Evolutionary conservation across 306 rosid species (phyloP).

Genomic region (Vigna angularis): DNA sequence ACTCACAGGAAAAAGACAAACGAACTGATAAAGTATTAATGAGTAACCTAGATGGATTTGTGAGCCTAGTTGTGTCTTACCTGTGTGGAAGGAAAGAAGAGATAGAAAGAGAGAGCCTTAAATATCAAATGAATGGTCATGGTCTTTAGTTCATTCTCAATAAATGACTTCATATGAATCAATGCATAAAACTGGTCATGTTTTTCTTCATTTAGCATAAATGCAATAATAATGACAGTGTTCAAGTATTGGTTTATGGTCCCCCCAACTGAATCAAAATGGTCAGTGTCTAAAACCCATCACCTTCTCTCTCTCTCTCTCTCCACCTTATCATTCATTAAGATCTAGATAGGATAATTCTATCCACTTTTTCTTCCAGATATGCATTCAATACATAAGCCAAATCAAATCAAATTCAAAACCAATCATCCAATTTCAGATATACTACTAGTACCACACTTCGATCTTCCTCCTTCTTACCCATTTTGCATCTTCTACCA

Average conservation of each 20-base stretch:
- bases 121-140: neutral
- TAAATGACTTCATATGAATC: conserved; percentile 47
- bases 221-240: conserved; percentile 28
- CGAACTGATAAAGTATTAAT: neutral
- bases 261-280: conserved; percentile 46
- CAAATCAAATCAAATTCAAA: neutral
- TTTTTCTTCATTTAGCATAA: conserved; percentile 42
- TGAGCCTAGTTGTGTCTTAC: neutral
- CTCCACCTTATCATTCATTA: conserved; percentile 43
- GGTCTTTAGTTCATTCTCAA: conserved; percentile 21
- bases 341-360: conserved; percentile 43
- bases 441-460: too few species aligned
- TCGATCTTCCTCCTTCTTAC: neutral
- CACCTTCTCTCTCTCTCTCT: conserved; percentile 25
- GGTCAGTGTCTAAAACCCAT: conserved; percentile 42
- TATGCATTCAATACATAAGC: conserved; percentile 11
- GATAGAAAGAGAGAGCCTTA: neutral
- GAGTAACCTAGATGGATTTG: conserved; percentile 7
- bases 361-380: conserved; percentile 33
- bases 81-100: neutral
- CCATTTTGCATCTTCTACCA: neutral
- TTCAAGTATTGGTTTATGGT: conserved; percentile 40
- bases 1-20: too few species aligned
- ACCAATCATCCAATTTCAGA: too few species aligned
- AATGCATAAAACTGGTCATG: conserved; percentile 40